Evolutionary conservation across 1,284 basidiomycete species (phyloP).

Genomic region (Leccinum solheimii): DNA sequence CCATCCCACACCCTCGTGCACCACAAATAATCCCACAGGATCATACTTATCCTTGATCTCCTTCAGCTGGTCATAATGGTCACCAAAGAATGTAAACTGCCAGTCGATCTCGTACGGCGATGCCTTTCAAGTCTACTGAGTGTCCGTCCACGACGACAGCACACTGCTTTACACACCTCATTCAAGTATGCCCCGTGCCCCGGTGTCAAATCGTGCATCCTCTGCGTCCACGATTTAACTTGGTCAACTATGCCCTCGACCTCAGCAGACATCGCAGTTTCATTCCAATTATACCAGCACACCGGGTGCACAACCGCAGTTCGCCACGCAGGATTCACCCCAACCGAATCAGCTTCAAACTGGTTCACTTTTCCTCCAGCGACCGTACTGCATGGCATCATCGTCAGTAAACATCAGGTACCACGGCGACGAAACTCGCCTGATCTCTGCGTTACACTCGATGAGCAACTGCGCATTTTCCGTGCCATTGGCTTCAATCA

Average conservation of each 20-base stretch:
- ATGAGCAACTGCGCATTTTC: neutral
- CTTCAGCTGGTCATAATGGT: slow-evolving; percentile 41
- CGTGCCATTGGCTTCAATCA: neutral
- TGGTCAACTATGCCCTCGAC: slow-evolving; percentile 31
- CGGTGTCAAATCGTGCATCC: slow-evolving; percentile 24
- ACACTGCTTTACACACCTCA: slow-evolving; percentile 23
- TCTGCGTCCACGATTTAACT: slow-evolving; percentile 30
- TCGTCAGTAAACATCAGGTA: neutral
- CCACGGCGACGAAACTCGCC: neutral
- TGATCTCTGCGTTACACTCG: neutral
- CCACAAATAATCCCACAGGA: slow-evolving; percentile 20
- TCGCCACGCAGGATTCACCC: slow-evolving; percentile 47
- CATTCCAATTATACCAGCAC: slow-evolving; percentile 32
- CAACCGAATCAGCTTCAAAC: slow-evolving; percentile 38
- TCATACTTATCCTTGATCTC: slow-evolving; percentile 47
- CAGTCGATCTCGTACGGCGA: slow-evolving; percentile 41
- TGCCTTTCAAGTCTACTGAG: slow-evolving; percentile 31
- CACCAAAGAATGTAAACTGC: slow-evolving; percentile 44
- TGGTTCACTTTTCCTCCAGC: slow-evolving; percentile 42
- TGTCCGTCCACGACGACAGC: neutral
- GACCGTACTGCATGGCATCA: slow-evolving; percentile 31
- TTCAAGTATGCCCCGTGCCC: slow-evolving; percentile 43
- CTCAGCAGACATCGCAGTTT: slow-evolving; percentile 27
- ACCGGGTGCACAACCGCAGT: slow-evolving; percentile 36
- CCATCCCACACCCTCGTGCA: slow-evolving; percentile 8